Percentiles rank a stretch among this genome's conserved stretches.
Evolutionary conservation across 2,329 filamentous ascomycete species (phyloP).

Genomic region (Thielaviopsis euricoi): DNA sequence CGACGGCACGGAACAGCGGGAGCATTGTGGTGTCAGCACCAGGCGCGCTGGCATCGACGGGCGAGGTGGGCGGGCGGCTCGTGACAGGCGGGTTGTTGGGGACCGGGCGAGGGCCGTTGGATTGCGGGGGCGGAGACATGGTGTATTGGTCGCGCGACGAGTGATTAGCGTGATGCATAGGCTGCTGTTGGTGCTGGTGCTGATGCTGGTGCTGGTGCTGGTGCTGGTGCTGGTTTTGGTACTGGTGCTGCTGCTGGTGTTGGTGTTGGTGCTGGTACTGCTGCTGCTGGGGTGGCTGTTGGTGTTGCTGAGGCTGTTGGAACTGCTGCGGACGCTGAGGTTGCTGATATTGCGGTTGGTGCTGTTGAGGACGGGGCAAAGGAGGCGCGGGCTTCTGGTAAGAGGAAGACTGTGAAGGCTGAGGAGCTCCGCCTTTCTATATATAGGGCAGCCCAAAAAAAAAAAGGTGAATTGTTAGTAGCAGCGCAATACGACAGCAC

Average conservation of each 20-base stretch:
- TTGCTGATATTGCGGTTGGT: slow-evolving; percentile 7
- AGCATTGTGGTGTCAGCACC: slow-evolving; percentile 57
- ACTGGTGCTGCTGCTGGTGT: slow-evolving; percentile 19
- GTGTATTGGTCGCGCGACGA: slow-evolving; percentile 20
- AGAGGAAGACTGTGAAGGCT: slow-evolving; percentile 7
- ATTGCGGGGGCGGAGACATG: slow-evolving; percentile 34
- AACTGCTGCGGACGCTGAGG: slow-evolving; percentile 1
- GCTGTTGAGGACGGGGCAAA: slow-evolving; percentile 20
- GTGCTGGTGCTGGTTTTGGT: slow-evolving; percentile 12
- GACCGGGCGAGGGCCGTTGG: slow-evolving; percentile 24
- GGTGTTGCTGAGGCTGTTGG: slow-evolving; percentile 4
- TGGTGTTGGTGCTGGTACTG: slow-evolving; percentile 15
- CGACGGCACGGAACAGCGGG: slow-evolving; percentile 78
- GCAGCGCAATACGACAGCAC: not conserved
- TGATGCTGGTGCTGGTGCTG: slow-evolving; percentile 7
- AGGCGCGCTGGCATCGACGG: slow-evolving; percentile 28
- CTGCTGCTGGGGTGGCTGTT: slow-evolving; percentile 12
- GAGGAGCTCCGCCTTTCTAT: slow-evolving; percentile 14
- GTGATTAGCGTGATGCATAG: slow-evolving; percentile 13
- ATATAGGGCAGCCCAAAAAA: slow-evolving; percentile 1
- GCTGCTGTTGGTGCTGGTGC: slow-evolving; percentile 4
- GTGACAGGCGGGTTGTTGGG: slow-evolving; percentile 34
- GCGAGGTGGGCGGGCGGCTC: slow-evolving; percentile 49
- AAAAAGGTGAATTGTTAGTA: not conserved
- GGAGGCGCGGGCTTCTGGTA: slow-evolving; percentile 20